phyloP scores from a whole-genome alignment of 768 basidiomycete genomes.

The Pleurotus ostreatus region DNA sequence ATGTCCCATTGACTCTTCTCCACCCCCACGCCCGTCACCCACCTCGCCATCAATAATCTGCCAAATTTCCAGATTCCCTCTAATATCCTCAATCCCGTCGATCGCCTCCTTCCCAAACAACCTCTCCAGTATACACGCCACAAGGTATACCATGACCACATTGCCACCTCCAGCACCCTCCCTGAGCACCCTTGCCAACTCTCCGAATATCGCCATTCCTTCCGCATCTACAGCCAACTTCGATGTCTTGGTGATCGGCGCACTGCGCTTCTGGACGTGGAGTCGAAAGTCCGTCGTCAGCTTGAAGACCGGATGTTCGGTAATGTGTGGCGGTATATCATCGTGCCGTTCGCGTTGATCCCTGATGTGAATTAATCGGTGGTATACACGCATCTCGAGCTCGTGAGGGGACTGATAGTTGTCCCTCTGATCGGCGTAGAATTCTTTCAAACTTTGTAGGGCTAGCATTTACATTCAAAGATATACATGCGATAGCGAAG shows the following conservation, averaged over 20 bases:
- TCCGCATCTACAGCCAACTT: constrained; percentile 56
- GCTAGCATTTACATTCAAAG: constrained; percentile 40
- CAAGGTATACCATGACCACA: constrained; percentile 75
- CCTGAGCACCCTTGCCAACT: constrained; percentile 58
- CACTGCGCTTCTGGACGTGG: constrained; percentile 76
- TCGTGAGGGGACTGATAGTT: constrained; percentile 75
- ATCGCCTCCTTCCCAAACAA: constrained; percentile 80
- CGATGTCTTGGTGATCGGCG: constrained; percentile 69
- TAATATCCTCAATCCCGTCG: constrained; percentile 67
- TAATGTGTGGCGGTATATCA: constrained; percentile 64
- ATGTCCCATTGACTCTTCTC: no score
- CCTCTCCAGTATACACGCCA: constrained; percentile 86
- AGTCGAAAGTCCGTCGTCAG: constrained; percentile 78
- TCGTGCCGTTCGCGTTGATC: constrained; percentile 77
- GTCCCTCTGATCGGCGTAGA: constrained; percentile 79
- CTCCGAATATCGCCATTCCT: constrained; percentile 65
- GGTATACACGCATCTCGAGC: constrained; percentile 95
- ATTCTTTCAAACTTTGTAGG: constrained; percentile 88
- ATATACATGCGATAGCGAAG: background rate
- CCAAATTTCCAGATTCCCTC: constrained; percentile 48
- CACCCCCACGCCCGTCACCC: constrained; percentile 8
- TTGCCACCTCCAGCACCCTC: constrained; percentile 66
- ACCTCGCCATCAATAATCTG: constrained; percentile 69
- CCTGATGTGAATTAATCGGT: constrained; percentile 86
- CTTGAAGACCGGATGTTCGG: constrained; percentile 72